Conservation (phyloP, 1,284 basidiomycete genomes). For the Fistulinella cinereoalba region DNA sequence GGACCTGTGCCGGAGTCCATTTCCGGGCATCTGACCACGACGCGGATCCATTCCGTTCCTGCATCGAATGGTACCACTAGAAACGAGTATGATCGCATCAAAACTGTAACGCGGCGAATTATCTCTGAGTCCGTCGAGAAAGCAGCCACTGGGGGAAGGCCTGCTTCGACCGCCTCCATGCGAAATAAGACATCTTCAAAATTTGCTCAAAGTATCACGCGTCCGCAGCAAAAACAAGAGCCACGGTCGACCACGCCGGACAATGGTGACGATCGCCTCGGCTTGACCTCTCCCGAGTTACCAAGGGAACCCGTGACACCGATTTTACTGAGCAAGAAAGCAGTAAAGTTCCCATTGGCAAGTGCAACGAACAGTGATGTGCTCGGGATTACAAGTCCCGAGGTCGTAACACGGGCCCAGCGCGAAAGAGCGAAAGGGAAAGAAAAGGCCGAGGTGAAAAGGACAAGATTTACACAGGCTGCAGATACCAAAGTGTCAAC, state of each 20-base stretch:
- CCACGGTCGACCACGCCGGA: conserved; percentile 17
- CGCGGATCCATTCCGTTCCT: conserved; percentile 22
- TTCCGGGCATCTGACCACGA: conserved; percentile 24
- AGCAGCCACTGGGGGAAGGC: conserved; percentile 6
- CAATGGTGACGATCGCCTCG: conserved; percentile 11
- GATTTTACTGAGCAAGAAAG: conserved; percentile 34
- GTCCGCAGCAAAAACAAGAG: conserved; percentile 5
- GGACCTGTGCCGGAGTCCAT: conserved; percentile 31
- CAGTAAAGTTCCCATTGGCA: conserved; percentile 7
- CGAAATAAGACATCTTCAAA: conserved; percentile 9
- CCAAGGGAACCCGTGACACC: conserved; percentile 47
- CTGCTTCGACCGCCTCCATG: conserved; percentile 1
- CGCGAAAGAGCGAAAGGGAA: conserved; percentile 24
- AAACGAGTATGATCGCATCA: conserved; percentile 1
- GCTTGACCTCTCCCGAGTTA: conserved; percentile 53
- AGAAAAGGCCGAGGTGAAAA: conserved; percentile 27
- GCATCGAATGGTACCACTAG: background rate
- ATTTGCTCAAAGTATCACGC: background rate
- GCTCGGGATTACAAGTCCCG: conserved; percentile 49
- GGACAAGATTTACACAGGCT: conserved; percentile 15
- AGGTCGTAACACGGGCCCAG: conserved; percentile 47
- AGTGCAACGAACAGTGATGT: conserved; percentile 24
- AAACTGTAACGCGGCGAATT: conserved; percentile 14
- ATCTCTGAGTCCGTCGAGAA: conserved; percentile 19
- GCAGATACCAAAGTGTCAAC: conserved; percentile 37